Percentiles rank a stretch among this genome's conserved stretches.
These are phyloP conservation scores for Rhodotorula kratochvilovae DNA, from an alignment of 768 basidiomycete species.

Conservation along the genomic window DNA sequence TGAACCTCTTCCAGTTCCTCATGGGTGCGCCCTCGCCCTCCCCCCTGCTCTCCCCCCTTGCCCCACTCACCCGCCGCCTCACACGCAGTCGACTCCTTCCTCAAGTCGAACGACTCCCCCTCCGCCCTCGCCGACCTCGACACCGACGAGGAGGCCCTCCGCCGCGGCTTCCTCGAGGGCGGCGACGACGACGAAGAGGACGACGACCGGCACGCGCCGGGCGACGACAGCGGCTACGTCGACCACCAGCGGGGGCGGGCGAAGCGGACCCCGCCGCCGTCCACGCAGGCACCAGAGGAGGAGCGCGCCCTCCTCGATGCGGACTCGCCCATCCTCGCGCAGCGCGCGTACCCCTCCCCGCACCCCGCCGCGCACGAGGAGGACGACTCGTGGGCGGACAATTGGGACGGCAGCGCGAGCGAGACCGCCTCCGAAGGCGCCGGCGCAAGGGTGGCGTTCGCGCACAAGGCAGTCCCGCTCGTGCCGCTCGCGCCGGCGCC, in stretches of 20 bases:
- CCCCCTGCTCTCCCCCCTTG: neutral
- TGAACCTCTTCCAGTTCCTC: slow-evolving; percentile 79
- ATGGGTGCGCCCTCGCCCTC: slow-evolving; percentile 66
- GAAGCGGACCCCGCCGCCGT: slow-evolving; percentile 11
- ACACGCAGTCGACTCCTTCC: slow-evolving; percentile 37
- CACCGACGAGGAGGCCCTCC: slow-evolving; percentile 24
- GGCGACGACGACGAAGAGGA: slow-evolving; percentile 5
- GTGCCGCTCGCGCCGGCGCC: neutral
- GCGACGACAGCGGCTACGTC: slow-evolving; percentile 14
- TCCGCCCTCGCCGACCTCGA: neutral
- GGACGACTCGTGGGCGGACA: neutral
- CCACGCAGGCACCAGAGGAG: neutral
- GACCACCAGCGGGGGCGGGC: neutral
- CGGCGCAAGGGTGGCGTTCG: neutral
- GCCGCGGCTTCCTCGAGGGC: slow-evolving; percentile 48
- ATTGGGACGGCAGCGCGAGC: neutral
- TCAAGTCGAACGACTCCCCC: slow-evolving; percentile 15
- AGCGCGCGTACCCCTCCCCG: slow-evolving; percentile 4
- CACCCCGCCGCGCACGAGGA: slow-evolving; percentile 12
- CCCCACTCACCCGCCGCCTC: neutral
- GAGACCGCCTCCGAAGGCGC: neutral
- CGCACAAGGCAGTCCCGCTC: neutral
- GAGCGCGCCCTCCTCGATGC: slow-evolving; percentile 16
- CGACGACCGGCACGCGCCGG: neutral
- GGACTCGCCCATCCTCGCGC: neutral